Conservation (phyloP, 1,284 basidiomycete genomes). For the Pseudozyma pruni region DNA sequence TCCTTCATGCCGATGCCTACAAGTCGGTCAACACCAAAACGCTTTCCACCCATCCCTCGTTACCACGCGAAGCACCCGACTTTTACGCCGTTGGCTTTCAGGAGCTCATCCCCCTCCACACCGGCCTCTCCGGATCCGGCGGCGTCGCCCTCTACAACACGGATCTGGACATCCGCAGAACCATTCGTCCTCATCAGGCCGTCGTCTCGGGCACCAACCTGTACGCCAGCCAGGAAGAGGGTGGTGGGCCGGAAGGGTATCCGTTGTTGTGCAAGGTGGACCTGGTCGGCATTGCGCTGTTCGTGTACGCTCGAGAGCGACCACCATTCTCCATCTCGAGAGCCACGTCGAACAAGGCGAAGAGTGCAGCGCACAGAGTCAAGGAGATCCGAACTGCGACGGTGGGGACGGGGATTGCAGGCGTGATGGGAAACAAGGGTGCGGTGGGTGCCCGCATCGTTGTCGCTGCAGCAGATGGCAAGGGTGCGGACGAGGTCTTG, state of each 20-base stretch:
- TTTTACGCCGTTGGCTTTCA: conserved; percentile 89
- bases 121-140: conserved; percentile 67
- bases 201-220: conserved; percentile 56
- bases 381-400: conserved; percentile 61
- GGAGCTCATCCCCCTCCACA: conserved; percentile 80
- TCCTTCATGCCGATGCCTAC: conserved; percentile 27
- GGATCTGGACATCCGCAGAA: conserved; percentile 72
- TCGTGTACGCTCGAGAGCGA: conserved; percentile 82
- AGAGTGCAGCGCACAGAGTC: conserved; percentile 70
- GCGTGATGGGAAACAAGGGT: conserved; percentile 90
- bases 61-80: conserved; percentile 71
- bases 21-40: conserved; percentile 39
- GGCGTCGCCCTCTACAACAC: conserved; percentile 74
- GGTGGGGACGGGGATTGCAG: conserved; percentile 65
- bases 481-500: conserved; percentile 47
- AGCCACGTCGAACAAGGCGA: conserved; percentile 77
- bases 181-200: conserved; percentile 65
- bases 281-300: conserved; percentile 63
- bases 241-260: conserved; percentile 65
- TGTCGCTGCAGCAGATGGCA: conserved; percentile 69
- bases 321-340: conserved; percentile 69
- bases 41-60: conserved; percentile 33
- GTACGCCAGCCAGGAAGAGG: conserved; percentile 60
- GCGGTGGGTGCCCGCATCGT: conserved; percentile 89
- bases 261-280: conserved; percentile 53